Conservation (phyloP, 2,329 filamentous ascomycete genomes). For the Atkinsonella hypoxylon region DNA sequence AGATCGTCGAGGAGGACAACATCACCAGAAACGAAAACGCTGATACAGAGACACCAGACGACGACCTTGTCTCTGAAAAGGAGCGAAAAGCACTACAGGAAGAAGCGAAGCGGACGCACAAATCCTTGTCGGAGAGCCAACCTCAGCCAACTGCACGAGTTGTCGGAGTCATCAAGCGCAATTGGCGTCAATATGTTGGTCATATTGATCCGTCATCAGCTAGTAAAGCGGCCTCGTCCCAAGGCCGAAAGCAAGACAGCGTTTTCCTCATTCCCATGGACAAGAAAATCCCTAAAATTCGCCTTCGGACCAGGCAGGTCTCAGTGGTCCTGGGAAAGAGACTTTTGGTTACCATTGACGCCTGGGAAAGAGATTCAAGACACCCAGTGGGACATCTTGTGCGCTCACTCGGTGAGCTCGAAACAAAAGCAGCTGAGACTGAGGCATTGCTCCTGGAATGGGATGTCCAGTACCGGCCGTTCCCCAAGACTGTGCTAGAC, state of each 20-base stretch:
- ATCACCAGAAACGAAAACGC: constrained; percentile 90
- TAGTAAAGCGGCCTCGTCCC: constrained; percentile 56
- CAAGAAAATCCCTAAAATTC: constrained; percentile 92
- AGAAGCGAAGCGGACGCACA: constrained; percentile 77
- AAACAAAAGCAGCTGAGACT: constrained; percentile 95
- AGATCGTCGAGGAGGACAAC: constrained; percentile 88
- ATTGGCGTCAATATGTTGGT: constrained; percentile 96
- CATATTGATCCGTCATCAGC: constrained; percentile 85
- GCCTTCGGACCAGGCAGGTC: constrained; percentile 81
- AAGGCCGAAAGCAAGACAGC: constrained; percentile 76
- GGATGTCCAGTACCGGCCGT: constrained; percentile 95
- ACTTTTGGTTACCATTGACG: constrained; percentile 84
- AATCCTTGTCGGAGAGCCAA: constrained; percentile 59
- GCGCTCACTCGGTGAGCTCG: constrained; percentile 80
- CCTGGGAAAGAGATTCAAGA: constrained; percentile 86
- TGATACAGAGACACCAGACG: constrained; percentile 62
- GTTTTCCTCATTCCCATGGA: constrained; percentile 98
- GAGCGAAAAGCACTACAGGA: constrained; percentile 83
- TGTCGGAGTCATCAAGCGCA: constrained; percentile 84
- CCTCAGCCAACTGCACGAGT: constrained; percentile 86
- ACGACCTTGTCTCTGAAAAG: constrained; percentile 72
- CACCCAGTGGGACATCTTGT: constrained; percentile 93
- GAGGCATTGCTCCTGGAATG: constrained; percentile 89
- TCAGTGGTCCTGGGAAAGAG: constrained; percentile 82
- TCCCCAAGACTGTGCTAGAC: constrained; percentile 89